Evolutionary conservation across 1,284 basidiomycete genomes (phyloP).

Genomic region (Neolentinus lepideus): DNA sequence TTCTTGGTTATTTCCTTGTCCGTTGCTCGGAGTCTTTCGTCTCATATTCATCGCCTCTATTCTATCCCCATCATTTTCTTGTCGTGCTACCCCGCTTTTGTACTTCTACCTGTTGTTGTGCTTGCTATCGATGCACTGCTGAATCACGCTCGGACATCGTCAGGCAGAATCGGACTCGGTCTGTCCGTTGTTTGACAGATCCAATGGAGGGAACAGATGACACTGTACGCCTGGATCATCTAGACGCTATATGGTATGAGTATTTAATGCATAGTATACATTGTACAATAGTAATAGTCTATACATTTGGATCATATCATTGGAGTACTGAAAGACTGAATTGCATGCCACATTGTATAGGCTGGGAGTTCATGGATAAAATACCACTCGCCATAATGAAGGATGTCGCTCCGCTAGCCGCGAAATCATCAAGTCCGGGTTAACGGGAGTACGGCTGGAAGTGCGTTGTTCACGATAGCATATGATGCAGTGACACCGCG

Average conservation of each 20-base stretch:
- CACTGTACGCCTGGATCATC: background rate
- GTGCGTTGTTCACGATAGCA: too few relatives aligned
- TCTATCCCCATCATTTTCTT: background rate
- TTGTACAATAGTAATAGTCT: background rate
- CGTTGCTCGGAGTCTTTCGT: background rate
- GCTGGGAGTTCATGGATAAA: too few relatives aligned
- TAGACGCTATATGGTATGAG: background rate
- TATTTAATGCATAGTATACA: background rate
- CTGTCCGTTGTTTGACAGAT: background rate
- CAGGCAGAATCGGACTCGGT: background rate
- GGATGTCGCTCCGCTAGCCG: too few relatives aligned
- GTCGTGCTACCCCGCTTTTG: background rate
- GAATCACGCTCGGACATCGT: background rate
- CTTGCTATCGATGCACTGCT: conserved; percentile 3
- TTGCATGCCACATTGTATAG: too few relatives aligned
- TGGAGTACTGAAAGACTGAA: too few relatives aligned
- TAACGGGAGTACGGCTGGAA: too few relatives aligned
- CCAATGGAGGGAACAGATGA: background rate
- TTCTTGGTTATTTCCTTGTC: background rate
- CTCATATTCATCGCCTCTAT: background rate
- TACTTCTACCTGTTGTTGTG: conserved; percentile 1
- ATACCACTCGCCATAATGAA: too few relatives aligned
- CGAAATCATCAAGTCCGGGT: too few relatives aligned
- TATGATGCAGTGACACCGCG: too few relatives aligned
- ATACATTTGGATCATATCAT: background rate